Conservation (phyloP, 371 early-diverging fungal genomes). For the Mortierella sp. region DNA sequence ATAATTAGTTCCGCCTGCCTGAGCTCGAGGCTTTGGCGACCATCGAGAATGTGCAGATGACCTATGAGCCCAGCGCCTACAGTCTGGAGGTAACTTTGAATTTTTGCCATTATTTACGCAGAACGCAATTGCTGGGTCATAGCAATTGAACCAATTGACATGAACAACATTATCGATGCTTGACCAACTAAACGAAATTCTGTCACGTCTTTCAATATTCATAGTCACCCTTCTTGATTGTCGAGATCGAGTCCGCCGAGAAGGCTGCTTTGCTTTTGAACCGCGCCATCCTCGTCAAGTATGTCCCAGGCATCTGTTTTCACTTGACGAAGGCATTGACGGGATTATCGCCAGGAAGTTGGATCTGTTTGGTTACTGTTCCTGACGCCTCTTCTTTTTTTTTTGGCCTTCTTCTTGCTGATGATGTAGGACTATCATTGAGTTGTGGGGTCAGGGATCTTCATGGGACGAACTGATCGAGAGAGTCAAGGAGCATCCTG, state of each 20-base stretch:
- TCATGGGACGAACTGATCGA: constrained; percentile 76
- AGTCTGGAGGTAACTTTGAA: constrained; percentile 63
- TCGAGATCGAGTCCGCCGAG: constrained; percentile 77
- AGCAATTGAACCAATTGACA: background rate
- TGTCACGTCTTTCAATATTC: background rate
- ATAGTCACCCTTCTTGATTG: constrained; percentile 85
- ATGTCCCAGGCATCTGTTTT: background rate
- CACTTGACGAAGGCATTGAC: background rate
- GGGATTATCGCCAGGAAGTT: background rate
- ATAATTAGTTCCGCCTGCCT: constrained; percentile 76
- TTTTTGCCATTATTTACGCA: background rate
- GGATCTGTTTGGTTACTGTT: too few relatives aligned
- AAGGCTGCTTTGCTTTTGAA: constrained; percentile 82
- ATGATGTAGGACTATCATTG: constrained; percentile 73
- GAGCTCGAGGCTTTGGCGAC: constrained; percentile 88
- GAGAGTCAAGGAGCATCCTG: constrained; percentile 67
- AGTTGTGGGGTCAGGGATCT: constrained; percentile 82
- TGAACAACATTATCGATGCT: background rate
- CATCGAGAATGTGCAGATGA: constrained; percentile 75
- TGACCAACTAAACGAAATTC: background rate
- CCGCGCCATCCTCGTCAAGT: constrained; percentile 92
- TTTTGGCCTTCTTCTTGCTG: background rate
- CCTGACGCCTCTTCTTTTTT: background rate
- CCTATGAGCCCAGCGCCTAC: constrained; percentile 68
- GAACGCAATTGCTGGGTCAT: too few relatives aligned